phyloP scores from a whole-genome alignment of 2,329 filamentous ascomycete species.

The Aspergillus flavus region DNA sequence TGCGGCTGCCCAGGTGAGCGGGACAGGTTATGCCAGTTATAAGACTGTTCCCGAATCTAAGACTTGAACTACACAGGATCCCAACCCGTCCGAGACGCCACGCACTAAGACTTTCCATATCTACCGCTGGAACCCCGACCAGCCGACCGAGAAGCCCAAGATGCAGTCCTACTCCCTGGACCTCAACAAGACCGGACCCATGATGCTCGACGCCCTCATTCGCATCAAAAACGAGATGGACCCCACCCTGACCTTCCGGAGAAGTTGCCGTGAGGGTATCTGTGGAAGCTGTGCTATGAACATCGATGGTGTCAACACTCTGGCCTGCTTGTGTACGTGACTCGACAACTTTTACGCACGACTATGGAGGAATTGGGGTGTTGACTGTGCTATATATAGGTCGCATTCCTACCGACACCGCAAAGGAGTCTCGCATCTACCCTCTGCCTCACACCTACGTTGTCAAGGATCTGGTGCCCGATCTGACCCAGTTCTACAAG shows the following conservation, averaged over 20 bases:
- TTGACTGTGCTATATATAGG: conserved; percentile 55
- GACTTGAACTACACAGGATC: conserved; percentile 64
- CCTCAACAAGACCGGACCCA: conserved; percentile 97
- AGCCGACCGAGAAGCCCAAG: conserved; percentile 85
- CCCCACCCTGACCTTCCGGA: conserved; percentile 91
- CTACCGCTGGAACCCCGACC: conserved; percentile 98
- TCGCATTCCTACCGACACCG: conserved; percentile 84
- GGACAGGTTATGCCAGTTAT: conserved; percentile 30
- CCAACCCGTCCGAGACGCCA: conserved; percentile 58
- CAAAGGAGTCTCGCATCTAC: conserved; percentile 89
- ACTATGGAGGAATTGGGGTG: conserved; percentile 3
- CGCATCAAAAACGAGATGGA: conserved; percentile 99
- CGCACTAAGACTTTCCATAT: conserved; percentile 94
- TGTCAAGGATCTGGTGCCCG: conserved; percentile 97
- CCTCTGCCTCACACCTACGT: conserved; percentile 98
- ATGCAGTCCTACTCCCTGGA: conserved; percentile 97
- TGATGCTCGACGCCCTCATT: conserved; percentile 96
- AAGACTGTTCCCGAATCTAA: conserved; percentile 51
- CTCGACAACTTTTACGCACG: neutral
- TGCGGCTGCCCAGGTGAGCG: conserved; percentile 33
- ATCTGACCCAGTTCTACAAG: conserved; percentile 99
- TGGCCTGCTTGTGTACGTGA: conserved; percentile 94
- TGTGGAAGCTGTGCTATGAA: conserved; percentile 99
- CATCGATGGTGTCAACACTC: conserved; percentile 97
- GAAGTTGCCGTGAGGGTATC: conserved; percentile 96